phyloP scores from a whole-genome alignment of 202 grass and related monocot species.

The Zoysia matrella region DNA sequence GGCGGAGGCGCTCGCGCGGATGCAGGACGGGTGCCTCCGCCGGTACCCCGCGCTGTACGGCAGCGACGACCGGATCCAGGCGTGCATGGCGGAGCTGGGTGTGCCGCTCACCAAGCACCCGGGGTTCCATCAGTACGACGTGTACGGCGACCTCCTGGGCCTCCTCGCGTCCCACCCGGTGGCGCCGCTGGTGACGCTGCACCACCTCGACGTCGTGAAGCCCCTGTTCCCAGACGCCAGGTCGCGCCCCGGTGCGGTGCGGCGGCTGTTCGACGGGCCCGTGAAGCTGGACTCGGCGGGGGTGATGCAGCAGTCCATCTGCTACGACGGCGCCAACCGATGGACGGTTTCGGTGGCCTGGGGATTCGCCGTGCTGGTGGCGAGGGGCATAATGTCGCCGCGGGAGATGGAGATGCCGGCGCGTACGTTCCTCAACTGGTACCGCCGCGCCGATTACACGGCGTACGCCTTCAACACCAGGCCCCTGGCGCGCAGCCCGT shows the following conservation, averaged over 20 bases:
- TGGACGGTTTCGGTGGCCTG: slow-evolving; percentile 94
- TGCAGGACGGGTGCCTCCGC: slow-evolving; percentile 80
- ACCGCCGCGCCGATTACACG: slow-evolving; percentile 74
- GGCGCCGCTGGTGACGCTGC: slow-evolving; percentile 78
- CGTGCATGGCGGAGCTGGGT: slow-evolving; percentile 98
- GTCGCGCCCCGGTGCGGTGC: slow-evolving; percentile 57
- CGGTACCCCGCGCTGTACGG: slow-evolving; percentile 91
- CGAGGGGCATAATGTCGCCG: slow-evolving; percentile 73
- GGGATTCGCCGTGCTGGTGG: slow-evolving; percentile 83
- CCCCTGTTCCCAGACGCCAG: slow-evolving; percentile 65
- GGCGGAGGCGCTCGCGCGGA: slow-evolving; percentile 56
- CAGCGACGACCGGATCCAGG: slow-evolving; percentile 92
- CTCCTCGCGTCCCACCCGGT: slow-evolving; percentile 82
- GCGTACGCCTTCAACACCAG: slow-evolving; percentile 84
- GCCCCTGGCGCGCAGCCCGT: slow-evolving; percentile 71
- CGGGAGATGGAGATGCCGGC: slow-evolving; percentile 97
- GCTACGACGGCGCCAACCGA: slow-evolving; percentile 60
- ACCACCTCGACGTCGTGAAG: slow-evolving; percentile 88
- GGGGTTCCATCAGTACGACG: slow-evolving; percentile 95
- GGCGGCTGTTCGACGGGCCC: slow-evolving; percentile 70
- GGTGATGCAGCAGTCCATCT: slow-evolving; percentile 92
- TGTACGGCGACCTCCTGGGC: slow-evolving; percentile 86
- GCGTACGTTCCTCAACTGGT: slow-evolving; percentile 91
- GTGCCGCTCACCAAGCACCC: slow-evolving; percentile 82
- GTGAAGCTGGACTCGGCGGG: slow-evolving; percentile 73